Evolutionary conservation across 2,329 filamentous ascomycete species (phyloP).

Genomic region (Aspergillus ustus): DNA sequence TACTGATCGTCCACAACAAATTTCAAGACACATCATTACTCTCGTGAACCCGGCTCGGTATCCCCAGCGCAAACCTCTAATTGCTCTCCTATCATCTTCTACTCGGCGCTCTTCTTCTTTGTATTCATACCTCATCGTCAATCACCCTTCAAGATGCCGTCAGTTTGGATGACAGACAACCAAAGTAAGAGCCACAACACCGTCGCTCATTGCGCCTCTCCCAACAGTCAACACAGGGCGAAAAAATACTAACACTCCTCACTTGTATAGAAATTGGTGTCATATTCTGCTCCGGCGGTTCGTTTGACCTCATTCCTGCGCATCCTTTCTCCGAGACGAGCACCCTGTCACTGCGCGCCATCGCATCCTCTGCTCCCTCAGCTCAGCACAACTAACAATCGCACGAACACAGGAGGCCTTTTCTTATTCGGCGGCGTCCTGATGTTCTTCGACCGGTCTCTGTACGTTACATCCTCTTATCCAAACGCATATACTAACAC

Average conservation of each 20-base stretch:
- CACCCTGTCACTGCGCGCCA: neutral
- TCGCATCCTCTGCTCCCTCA: neutral
- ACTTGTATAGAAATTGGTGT: conserved; percentile 82
- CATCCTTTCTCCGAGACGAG: neutral
- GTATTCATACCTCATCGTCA: neutral
- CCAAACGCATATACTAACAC: neutral
- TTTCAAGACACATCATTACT: neutral
- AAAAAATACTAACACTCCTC: conserved; percentile 26
- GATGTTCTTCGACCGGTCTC: conserved; percentile 96
- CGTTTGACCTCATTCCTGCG: conserved; percentile 45
- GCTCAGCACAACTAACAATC: conserved; percentile 21
- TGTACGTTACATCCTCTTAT: conserved; percentile 62
- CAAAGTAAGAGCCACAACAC: conserved; percentile 71
- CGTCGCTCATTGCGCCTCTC: neutral
- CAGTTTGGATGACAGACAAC: conserved; percentile 94
- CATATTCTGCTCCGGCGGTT: conserved; percentile 96
- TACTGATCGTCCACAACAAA: conserved; percentile 10
- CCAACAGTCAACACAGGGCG: neutral
- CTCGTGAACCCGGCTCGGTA: neutral
- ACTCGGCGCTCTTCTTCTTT: neutral
- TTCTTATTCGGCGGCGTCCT: conserved; percentile 94
- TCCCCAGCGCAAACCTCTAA: neutral
- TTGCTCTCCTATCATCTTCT: neutral
- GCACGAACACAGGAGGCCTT: conserved; percentile 73
- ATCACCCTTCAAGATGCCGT: conserved; percentile 65